Base-by-base conservation (phyloP, 2,329 filamentous ascomycete genomes). In the Aspergillus sp. region DNA sequence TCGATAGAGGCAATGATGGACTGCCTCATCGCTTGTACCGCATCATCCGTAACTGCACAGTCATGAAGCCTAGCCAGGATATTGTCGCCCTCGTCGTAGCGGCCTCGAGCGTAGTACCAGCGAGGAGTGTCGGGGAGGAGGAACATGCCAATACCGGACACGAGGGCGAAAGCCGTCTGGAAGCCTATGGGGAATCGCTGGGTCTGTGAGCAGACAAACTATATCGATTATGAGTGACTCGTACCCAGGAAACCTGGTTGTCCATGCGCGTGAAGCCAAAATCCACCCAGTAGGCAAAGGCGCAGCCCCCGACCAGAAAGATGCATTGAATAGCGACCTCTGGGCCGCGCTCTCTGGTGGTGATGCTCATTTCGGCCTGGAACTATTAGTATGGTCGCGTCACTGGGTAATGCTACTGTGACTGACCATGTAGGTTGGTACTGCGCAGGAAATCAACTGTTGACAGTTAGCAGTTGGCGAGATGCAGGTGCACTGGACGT, bases 301-400 rank as follows among this genome's bases (percentile, higher is more conserved):
- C 53, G 15, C 41, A 46, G 3, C 53, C 43, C 22, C 53, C 43
- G 7, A 56, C 43, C 7, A 56, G 41, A n/a, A 56, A 56, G n/a
- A 56, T 56, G 28, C 53, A 56, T 17, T 56, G 53, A 6, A 56
- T 9, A 3, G 22, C 53, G 8, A 56, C 25, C 17, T 56, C 41
- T 0, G 53, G 43, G 28, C 53, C 53, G 3, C 43, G 53, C 22
- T 56, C 41, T 25, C 47, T 56, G 41, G 38, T 56, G 19, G 23
- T 47, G 15, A 56, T 48, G n/a, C 53, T 56, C 53, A 56, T 56
- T 15, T 56, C 53, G 13, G 53, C 53, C 53, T 55, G 25, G 30
- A 1, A 7, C 7, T 34, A 17, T 13, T 34, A 51, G 48, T n/a
- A 9, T 7, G 30, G 15, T 28, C 28, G 4, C 3, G 19, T 19